These are phyloP conservation scores for Yamadazyma buinensis DNA, from an alignment of 1,139 yeast genomes.

Conservation along the genomic window DNA sequence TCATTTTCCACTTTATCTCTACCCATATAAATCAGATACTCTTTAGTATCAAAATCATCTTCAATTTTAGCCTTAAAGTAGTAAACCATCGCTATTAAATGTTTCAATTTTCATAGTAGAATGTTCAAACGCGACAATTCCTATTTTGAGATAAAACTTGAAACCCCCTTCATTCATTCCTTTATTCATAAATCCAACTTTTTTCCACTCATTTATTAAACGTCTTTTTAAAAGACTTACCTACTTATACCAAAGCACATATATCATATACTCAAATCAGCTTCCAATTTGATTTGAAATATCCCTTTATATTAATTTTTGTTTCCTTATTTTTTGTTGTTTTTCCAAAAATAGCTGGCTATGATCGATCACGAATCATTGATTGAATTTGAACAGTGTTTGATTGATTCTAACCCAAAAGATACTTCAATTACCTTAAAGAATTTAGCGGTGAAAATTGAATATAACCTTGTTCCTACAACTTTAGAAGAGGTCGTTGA, in stretches of 20 bases:
- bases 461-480: conserved; percentile 12
- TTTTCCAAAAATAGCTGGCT: background rate
- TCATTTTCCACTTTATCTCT: conserved; percentile 77
- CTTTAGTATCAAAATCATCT: conserved; percentile 31
- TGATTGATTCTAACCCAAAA: conserved; percentile 20
- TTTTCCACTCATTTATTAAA: background rate
- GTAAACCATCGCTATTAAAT: conserved; percentile 46
- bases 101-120: background rate
- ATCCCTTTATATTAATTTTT: too few species aligned
- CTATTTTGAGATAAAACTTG: conserved; percentile 4
- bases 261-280: too few species aligned
- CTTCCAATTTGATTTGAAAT: too few species aligned
- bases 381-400: conserved; percentile 42
- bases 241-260: too few species aligned
- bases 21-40: conserved; percentile 58
- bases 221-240: too few species aligned
- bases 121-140: conserved; percentile 5
- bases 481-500: conserved; percentile 4
- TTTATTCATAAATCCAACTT: background rate
- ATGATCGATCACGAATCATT: conserved; percentile 29
- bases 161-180: conserved; percentile 2
- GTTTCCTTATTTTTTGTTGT: too few species aligned
- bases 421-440: conserved; percentile 23
- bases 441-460: conserved; percentile 33
- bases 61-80: conserved; percentile 42